A percentile compares a stretch with the other conserved stretches of the same genome.
Conservation (phyloP, 805 yeast genomes). For the Spathaspora gorwiae region DNA sequence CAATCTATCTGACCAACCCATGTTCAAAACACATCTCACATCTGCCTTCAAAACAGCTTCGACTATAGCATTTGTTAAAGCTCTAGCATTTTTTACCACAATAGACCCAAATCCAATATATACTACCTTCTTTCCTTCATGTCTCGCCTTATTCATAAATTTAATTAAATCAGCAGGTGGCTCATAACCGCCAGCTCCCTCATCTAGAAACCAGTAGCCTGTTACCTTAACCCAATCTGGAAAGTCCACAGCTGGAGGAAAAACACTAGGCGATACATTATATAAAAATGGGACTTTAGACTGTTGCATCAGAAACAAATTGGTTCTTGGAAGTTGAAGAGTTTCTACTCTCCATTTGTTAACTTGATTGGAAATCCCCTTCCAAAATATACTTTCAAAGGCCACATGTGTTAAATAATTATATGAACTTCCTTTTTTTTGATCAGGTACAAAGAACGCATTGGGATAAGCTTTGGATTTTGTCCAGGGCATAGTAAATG, state of each 20-base stretch:
- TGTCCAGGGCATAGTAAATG: slow-evolving; percentile 99
- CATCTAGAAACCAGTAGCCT: slow-evolving; percentile 92
- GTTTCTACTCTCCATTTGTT: slow-evolving; percentile 80
- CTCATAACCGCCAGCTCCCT: slow-evolving; percentile 46
- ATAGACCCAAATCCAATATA: slow-evolving; percentile 96
- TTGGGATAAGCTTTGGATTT: slow-evolving; percentile 94
- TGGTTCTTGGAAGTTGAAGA: slow-evolving; percentile 64
- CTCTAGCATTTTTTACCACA: slow-evolving; percentile 78
- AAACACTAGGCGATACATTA: slow-evolving; percentile 80
- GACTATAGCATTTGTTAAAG: slow-evolving; percentile 70
- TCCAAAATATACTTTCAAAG: slow-evolving; percentile 92
- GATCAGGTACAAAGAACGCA: slow-evolving; percentile 93
- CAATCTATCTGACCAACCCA: slow-evolving; percentile 89
- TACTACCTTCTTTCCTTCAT: slow-evolving; percentile 63
- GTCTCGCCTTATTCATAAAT: slow-evolving; percentile 61
- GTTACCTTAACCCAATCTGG: slow-evolving; percentile 95
- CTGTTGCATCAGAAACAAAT: slow-evolving; percentile 66
- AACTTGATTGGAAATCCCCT: slow-evolving; percentile 81
- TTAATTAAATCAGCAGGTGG: slow-evolving; percentile 57
- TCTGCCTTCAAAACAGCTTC: slow-evolving; percentile 77
- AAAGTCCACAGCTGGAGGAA: slow-evolving; percentile 91
- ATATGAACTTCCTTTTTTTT: slow-evolving; percentile 87
- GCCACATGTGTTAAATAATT: slow-evolving; percentile 89
- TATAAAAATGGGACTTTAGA: slow-evolving; percentile 82
- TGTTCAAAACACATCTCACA: slow-evolving; percentile 81